phyloP scores from a whole-genome alignment of 2,329 filamentous ascomycete genomes.

The Fusarium torreyae region DNA sequence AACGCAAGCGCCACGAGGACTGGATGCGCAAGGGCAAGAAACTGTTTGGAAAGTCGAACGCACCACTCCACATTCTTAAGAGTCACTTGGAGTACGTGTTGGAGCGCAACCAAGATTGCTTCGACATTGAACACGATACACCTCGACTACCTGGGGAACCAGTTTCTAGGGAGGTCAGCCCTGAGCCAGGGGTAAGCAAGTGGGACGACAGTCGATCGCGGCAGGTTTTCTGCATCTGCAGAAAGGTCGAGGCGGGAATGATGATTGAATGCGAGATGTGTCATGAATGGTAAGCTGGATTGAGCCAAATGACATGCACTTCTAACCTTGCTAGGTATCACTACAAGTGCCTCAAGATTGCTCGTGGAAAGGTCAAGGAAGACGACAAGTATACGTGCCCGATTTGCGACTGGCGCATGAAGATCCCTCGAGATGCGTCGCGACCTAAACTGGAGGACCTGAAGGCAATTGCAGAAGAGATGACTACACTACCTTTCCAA shows the following conservation, averaged over 20 bases:
- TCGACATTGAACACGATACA: constrained; percentile 87
- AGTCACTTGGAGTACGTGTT: constrained; percentile 95
- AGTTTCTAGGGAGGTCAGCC: constrained; percentile 83
- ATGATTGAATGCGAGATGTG: constrained; percentile 99
- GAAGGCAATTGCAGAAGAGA: constrained; percentile 85
- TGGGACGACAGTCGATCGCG: constrained; percentile 74
- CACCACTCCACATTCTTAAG: constrained; percentile 94
- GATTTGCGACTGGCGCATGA: constrained; percentile 97
- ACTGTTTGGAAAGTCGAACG: constrained; percentile 97
- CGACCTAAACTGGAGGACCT: constrained; percentile 95
- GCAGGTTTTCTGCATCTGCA: constrained; percentile 97
- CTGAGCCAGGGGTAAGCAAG: constrained; percentile 66
- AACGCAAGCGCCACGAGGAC: constrained; percentile 95
- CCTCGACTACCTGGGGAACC: constrained; percentile 93
- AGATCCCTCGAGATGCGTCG: constrained; percentile 95
- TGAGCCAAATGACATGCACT: not conserved
- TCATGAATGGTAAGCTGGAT: constrained; percentile 86
- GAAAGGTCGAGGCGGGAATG: constrained; percentile 93
- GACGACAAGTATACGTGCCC: constrained; percentile 99
- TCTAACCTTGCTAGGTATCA: constrained; percentile 79
- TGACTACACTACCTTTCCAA: constrained; percentile 87
- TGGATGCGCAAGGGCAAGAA: constrained; percentile 99
- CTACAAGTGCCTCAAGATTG: constrained; percentile 97
- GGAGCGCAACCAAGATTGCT: constrained; percentile 90
- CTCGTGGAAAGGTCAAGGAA: constrained; percentile 96